Percentiles rank a stretch among this genome's conserved stretches.
Conservation (phyloP, 148 eudicot genomes). For the Persicaria tinctoria region DNA sequence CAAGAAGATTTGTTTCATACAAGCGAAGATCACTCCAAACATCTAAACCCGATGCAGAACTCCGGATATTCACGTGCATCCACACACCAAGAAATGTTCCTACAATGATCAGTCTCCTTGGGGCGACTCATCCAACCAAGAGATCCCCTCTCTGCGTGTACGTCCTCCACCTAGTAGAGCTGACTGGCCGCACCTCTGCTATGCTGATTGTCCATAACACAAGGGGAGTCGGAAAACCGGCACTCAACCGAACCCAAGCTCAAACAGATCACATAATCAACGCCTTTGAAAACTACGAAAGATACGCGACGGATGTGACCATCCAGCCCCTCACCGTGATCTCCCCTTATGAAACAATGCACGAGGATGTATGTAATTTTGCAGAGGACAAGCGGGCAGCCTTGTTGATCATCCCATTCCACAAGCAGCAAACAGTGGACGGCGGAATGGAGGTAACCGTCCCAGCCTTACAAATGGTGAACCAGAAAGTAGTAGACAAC, state of each 20-base stretch:
- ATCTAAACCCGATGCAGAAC: constrained; percentile 55
- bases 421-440: constrained; percentile 33
- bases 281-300: constrained; percentile 26
- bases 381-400: constrained; percentile 30
- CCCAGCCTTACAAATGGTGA: constrained; percentile 20
- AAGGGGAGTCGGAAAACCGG: constrained; percentile 1
- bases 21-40: constrained; percentile 68
- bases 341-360: constrained; percentile 34
- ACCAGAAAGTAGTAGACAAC: constrained; percentile 24
- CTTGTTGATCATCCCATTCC: constrained; percentile 25
- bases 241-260: constrained; percentile 7
- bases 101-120: constrained; percentile 20
- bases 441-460: constrained; percentile 30
- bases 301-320: constrained; percentile 9
- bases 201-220: constrained; percentile 15
- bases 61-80: constrained; percentile 17
- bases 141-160: constrained; percentile 15
- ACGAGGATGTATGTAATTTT: constrained; percentile 28
- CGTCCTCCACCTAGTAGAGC: constrained; percentile 21
- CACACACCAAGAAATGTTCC: constrained; percentile 24
- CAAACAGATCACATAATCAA: constrained; percentile 6
- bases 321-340: constrained; percentile 28
- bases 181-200: constrained; percentile 16
- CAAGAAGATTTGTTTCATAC: constrained; percentile 48
- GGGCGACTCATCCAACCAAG: constrained; percentile 15